These are phyloP conservation scores for Fagus crenata DNA, from an alignment of 306 rosid species.

Conservation along the genomic window DNA sequence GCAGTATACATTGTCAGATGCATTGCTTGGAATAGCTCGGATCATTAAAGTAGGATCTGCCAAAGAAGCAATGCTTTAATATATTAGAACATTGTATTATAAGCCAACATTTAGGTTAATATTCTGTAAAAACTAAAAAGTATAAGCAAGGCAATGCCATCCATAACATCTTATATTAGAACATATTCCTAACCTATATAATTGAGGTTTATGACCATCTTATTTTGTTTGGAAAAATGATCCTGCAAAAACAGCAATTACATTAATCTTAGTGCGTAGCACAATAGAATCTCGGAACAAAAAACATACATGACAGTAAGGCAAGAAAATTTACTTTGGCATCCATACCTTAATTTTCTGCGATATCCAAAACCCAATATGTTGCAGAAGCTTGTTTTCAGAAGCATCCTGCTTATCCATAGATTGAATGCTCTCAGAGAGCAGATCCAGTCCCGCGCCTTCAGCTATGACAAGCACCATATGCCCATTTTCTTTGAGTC, in stretches of 20 bases:
- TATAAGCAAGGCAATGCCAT: conserved; percentile 3
- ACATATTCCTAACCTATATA: conserved; percentile 64
- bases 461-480: conserved; percentile 96
- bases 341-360: conserved; percentile 67
- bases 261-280: not conserved
- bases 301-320: not conserved
- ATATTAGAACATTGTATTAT: not conserved
- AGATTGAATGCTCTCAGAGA: conserved; percentile 54
- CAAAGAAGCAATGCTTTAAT: not conserved
- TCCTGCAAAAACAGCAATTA: conserved; percentile 56
- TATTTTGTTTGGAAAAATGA: conserved; percentile 55
- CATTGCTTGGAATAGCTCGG: conserved; percentile 90
- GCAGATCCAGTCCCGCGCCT: conserved; percentile 96
- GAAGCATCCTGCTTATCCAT: conserved; percentile 68
- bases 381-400: conserved; percentile 90
- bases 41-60: conserved; percentile 98
- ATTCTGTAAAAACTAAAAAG: not conserved
- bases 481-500: conserved; percentile 85
- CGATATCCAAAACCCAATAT: conserved; percentile 89
- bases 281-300: not conserved
- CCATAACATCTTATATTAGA: not conserved
- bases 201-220: conserved; percentile 67
- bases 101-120: not conserved
- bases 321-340: conserved; percentile 14
- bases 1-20: conserved; percentile 88